A percentile compares a stretch with the other conserved stretches of the same genome.
Evolutionary conservation across 2,329 filamentous ascomycete genomes (phyloP).

Genomic region (Neonectria coccinea): DNA sequence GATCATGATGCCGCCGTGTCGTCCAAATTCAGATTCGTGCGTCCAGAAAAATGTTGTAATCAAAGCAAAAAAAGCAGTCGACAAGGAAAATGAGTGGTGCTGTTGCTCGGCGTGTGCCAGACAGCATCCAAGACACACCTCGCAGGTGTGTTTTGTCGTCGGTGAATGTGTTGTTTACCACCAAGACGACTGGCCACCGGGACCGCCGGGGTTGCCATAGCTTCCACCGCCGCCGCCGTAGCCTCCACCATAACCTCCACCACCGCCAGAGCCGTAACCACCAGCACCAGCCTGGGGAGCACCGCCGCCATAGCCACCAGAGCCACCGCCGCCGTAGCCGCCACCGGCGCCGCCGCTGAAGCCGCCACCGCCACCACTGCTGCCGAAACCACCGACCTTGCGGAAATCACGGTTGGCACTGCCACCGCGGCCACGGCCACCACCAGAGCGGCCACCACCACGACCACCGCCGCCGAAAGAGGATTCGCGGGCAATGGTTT

Average conservation of each 20-base stretch:
- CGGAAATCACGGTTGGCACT: constrained; percentile 88
- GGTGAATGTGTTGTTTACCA: constrained; percentile 61
- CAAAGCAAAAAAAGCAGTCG: constrained; percentile 41
- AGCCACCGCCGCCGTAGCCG: constrained; percentile 54
- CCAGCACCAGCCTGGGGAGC: constrained; percentile 57
- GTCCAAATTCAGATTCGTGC: constrained; percentile 49
- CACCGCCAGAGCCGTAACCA: constrained; percentile 51
- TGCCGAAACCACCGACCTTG: constrained; percentile 72
- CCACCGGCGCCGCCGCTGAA: constrained; percentile 55
- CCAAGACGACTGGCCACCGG: constrained; percentile 75
- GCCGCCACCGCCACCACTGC: constrained; percentile 58
- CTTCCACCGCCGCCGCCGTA: constrained; percentile 69
- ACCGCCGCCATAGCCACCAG: constrained; percentile 44
- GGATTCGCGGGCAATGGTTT: constrained; percentile 96
- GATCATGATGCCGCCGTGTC: constrained; percentile 59
- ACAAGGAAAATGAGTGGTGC: constrained; percentile 41
- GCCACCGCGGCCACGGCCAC: constrained; percentile 76
- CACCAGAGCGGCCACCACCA: constrained; percentile 64
- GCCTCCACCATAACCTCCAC: constrained; percentile 69
- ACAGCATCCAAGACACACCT: constrained; percentile 40
- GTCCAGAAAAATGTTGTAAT: constrained; percentile 45
- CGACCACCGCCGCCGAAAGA: constrained; percentile 77
- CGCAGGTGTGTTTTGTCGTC: constrained; percentile 21
- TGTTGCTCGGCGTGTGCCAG: constrained; percentile 27
- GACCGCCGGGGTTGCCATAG: constrained; percentile 77